Evolutionary conservation across 768 basidiomycete genomes (phyloP), one percentile per base, ranked within the genome.

Genomic region (Dioszegia aurantiaca): DNA sequence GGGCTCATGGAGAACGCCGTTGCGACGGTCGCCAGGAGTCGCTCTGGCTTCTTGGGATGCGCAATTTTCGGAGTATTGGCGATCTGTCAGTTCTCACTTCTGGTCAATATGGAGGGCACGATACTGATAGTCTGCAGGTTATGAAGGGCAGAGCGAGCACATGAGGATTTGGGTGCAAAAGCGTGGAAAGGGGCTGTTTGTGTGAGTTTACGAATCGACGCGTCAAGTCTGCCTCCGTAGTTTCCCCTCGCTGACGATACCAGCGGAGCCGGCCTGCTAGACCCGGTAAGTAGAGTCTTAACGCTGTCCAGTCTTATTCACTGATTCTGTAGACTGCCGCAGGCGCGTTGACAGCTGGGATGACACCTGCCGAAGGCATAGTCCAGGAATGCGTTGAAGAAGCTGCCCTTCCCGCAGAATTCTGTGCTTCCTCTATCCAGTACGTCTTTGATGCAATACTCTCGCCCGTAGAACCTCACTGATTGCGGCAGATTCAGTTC

Each of bases 341-440:
- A 3, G 92, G 93, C 0, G 92, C 92, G 1, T 89, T 93, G 31
- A 84, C 89, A 0, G 84, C 85, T 23, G 89, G 90, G 1, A 84
- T 86, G 78, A 68, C 82, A 0, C 74, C 82, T 5, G 84, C 88
- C 52, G 86, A 90, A 47, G 82, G 84, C 2, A 77, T 94, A 31
- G 82, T 91, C 33, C 92, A 93, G 70, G 92, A 95, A 75, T 86
- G 88, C 54, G 85, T 84, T 81, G 93, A 95, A 71, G 92, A 97
- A 75, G 93, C 90, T 2, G 90, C 86, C 61, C 80, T 94, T 17
- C 78, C 80, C 2, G 31, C 28, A 10, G 33, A 56, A 12, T 56
- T 44, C 17, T 43, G 39, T 23, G 23, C 43, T 2, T 14, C 21
- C 9, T 5, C 9, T 12, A 8, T 45, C 27, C 28, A 47, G 42